Conservation (phyloP, 495 filamentous ascomycete genomes). For the Aspergillus nidulans region DNA sequence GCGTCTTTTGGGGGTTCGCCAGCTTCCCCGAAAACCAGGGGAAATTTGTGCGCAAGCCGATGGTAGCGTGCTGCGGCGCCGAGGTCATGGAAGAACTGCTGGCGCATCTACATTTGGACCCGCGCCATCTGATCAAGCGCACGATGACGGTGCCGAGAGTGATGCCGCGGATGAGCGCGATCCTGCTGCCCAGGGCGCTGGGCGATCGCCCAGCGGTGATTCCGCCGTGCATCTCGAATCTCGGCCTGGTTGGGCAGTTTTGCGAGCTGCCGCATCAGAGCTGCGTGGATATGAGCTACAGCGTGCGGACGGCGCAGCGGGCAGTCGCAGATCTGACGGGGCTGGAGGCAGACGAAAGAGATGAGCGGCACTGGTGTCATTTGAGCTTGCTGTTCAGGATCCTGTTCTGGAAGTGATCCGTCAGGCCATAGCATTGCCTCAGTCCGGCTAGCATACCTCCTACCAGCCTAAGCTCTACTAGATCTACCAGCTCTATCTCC, state of each 20-base stretch:
- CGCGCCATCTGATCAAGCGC: background rate
- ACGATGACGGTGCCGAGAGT: slow-evolving; percentile 15
- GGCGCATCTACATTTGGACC: slow-evolving; percentile 21
- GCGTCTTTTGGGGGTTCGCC: slow-evolving; percentile 35
- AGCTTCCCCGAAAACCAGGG: slow-evolving; percentile 23
- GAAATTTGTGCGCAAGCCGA: slow-evolving; percentile 34
- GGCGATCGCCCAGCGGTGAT: slow-evolving; percentile 29
- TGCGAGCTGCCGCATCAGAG: slow-evolving; percentile 28
- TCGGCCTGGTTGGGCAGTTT: slow-evolving; percentile 33
- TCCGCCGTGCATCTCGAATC: slow-evolving; percentile 23
- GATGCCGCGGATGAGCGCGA: slow-evolving; percentile 17
- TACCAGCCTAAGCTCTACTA: no score
- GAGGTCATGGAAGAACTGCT: slow-evolving; percentile 34
- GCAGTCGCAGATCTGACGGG: slow-evolving; percentile 18
- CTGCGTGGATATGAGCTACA: slow-evolving; percentile 32
- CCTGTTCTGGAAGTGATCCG: background rate
- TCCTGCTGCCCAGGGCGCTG: slow-evolving; percentile 6
- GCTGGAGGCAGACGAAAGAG: background rate
- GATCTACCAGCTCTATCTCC: no score
- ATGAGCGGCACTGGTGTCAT: background rate
- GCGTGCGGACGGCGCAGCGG: slow-evolving; percentile 28
- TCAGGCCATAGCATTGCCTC: no score
- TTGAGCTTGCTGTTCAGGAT: background rate
- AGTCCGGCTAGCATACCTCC: no score
- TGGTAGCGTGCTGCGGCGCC: slow-evolving; percentile 31